phyloP scores from a whole-genome alignment of 179 eudicot genomes.

The Carnegiea gigantea region DNA sequence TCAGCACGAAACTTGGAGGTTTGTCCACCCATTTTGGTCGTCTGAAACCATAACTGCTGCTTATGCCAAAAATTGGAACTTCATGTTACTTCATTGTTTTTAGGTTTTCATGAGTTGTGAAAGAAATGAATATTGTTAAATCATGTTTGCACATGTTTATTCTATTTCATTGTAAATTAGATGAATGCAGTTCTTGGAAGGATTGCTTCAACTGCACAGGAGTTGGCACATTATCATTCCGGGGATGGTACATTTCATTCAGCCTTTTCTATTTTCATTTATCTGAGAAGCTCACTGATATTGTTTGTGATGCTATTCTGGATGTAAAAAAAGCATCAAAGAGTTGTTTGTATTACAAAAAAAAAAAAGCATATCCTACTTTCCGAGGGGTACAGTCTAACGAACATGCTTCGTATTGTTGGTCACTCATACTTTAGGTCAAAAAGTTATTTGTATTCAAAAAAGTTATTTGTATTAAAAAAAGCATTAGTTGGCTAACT shows the following conservation, averaged over 20 bases:
- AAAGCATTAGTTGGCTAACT: too few relatives aligned
- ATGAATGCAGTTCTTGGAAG: conserved; percentile 97
- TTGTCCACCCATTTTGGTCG: background rate
- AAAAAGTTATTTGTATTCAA: too few relatives aligned
- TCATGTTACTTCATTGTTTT: conserved; percentile 1
- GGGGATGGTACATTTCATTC: conserved; percentile 69
- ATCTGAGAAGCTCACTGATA: background rate
- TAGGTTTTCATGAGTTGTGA: background rate
- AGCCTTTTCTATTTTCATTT: background rate
- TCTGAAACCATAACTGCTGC: conserved; percentile 2
- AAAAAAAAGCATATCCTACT: too few relatives aligned
- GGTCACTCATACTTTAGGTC: too few relatives aligned
- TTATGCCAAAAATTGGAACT: background rate
- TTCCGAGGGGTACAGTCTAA: too few relatives aligned
- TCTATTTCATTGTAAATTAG: conserved; percentile 43
- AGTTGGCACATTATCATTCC: conserved; percentile 95
- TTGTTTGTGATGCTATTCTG: background rate
- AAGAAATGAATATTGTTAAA: background rate
- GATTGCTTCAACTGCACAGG: conserved; percentile 89
- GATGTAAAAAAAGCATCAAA: background rate
- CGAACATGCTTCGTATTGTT: too few relatives aligned
- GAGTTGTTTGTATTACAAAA: too few relatives aligned
- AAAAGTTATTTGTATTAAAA: too few relatives aligned
- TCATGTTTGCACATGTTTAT: conserved; percentile 20
- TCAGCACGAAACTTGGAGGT: conserved; percentile 95